Evolutionary conservation across 306 rosid genomes (phyloP).

Genomic region (Hippophae tibetana): DNA sequence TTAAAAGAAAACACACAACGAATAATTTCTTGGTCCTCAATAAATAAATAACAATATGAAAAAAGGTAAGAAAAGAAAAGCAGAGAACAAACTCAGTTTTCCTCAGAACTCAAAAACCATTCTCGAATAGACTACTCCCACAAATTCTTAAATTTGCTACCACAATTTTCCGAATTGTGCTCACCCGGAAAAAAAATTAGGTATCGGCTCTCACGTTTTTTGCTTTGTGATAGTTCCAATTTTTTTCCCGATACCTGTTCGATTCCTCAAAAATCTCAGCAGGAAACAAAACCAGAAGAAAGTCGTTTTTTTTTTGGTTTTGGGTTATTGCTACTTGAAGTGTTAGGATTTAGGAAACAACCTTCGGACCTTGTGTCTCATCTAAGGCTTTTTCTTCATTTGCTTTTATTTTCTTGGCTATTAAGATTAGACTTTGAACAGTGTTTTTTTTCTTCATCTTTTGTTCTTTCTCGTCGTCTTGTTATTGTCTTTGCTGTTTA

Average conservation of each 20-base stretch:
- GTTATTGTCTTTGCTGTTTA: constrained; percentile 10
- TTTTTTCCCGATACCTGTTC: constrained; percentile 13
- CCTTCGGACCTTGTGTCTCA: too few species aligned
- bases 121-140: constrained; percentile 16
- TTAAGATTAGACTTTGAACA: constrained; percentile 20
- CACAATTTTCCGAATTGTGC: constrained; percentile 9
- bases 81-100: constrained; percentile 14
- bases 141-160: constrained; percentile 17
- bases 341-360: too few species aligned
- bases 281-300: constrained; percentile 18
- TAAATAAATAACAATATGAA: too few species aligned
- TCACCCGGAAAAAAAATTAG: not conserved
- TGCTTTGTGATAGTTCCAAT: too few species aligned
- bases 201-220: not conserved
- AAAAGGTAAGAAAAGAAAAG: not conserved
- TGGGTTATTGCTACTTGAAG: too few species aligned
- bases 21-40: too few species aligned
- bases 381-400: too few species aligned
- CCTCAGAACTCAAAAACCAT: constrained; percentile 17
- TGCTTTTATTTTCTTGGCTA: constrained; percentile 5
- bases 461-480: not conserved
- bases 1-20: too few species aligned
- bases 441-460: not conserved
- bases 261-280: constrained; percentile 27
- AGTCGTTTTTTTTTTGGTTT: not conserved